Conservation (phyloP, 306 rosid genomes). For the Amphicarpaea edgeworthii region DNA sequence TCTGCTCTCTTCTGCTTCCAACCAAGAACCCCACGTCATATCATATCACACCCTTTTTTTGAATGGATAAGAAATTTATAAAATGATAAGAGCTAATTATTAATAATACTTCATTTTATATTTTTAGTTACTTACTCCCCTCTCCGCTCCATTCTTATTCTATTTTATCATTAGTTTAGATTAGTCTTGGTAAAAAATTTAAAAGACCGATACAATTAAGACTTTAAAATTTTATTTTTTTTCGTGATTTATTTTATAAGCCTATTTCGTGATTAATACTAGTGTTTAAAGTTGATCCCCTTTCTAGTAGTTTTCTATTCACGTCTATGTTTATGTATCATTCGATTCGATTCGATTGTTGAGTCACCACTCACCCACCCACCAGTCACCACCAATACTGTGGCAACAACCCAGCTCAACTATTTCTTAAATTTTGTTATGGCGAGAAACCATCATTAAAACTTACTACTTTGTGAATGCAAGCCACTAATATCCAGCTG, state of each 20-base stretch:
- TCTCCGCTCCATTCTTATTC: not conserved
- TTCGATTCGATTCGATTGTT: not conserved
- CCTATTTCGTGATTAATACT: not conserved
- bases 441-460: not conserved
- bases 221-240: not conserved
- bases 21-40: not conserved
- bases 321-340: not conserved
- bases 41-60: not conserved
- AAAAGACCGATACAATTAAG: not conserved
- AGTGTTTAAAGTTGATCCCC: not conserved
- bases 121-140: too few species aligned
- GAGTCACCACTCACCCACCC: not conserved
- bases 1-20: not conserved
- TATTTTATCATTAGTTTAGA: not conserved
- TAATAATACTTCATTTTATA: too few species aligned
- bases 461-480: conserved; percentile 13
- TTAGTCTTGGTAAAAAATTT: too few species aligned
- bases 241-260: too few species aligned
- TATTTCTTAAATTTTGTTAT: not conserved
- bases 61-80: too few species aligned
- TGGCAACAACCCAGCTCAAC: conserved; percentile 9
- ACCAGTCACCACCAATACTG: not conserved
- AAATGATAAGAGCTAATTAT: too few species aligned
- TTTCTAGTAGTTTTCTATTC: not conserved
- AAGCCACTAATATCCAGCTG: conserved; percentile 43